Conservation (phyloP, 331 rosid genomes). For the Quercus tomentella region DNA sequence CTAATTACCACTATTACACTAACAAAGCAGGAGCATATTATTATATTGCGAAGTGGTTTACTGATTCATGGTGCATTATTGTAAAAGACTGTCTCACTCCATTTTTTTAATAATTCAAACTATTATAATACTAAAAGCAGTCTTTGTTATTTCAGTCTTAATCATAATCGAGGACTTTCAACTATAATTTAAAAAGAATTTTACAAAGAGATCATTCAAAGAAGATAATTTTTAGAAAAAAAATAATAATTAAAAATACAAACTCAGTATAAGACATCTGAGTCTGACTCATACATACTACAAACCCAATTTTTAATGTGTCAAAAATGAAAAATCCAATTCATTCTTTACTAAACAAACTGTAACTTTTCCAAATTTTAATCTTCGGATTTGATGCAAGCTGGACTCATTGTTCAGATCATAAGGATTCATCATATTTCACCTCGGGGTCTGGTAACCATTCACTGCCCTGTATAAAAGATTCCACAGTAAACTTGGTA, state of each 20-base stretch:
- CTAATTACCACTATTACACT: no score
- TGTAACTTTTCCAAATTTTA: no score
- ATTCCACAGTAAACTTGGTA: conserved; percentile 33
- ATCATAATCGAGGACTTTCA: neutral
- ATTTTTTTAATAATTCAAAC: no score
- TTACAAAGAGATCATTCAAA: conserved; percentile 12
- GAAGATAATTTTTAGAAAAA: neutral
- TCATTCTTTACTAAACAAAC: no score
- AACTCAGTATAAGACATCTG: neutral
- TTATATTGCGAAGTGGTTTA: no score
- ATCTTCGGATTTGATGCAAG: neutral
- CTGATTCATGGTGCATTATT: no score
- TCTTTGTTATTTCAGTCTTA: no score
- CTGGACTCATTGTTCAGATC: conserved; percentile 9
- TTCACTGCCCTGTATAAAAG: conserved; percentile 57
- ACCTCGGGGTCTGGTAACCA: conserved; percentile 54
- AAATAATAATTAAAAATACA: neutral
- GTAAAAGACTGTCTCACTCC: no score
- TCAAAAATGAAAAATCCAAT: neutral
- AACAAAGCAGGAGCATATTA: no score
- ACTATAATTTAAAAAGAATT: conserved; percentile 13
- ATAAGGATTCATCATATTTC: conserved; percentile 36
- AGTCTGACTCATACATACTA: neutral
- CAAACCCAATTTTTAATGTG: neutral
- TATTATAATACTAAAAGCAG: no score